These are phyloP conservation scores for Chaetomium tenue DNA, from an alignment of 495 filamentous ascomycete genomes.

Conservation along the genomic window DNA sequence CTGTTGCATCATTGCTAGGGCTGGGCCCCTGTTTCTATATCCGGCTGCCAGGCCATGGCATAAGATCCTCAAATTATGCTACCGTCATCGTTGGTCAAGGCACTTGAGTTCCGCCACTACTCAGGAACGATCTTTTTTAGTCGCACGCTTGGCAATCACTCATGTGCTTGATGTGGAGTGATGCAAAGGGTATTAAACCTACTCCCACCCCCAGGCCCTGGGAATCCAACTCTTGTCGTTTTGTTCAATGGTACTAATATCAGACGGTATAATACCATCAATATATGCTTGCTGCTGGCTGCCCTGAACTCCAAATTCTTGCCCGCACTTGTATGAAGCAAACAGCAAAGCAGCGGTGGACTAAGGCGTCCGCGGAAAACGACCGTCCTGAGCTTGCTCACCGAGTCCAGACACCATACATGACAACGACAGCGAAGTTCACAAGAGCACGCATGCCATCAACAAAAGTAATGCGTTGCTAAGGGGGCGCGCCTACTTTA, in stretches of 20 bases:
- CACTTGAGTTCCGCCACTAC: constrained; percentile 43
- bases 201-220: constrained; percentile 35
- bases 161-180: constrained; percentile 46
- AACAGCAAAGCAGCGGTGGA: constrained; percentile 32
- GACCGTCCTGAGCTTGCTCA: constrained; percentile 1
- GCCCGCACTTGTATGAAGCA: constrained; percentile 37
- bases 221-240: constrained; percentile 23
- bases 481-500: constrained; percentile 30
- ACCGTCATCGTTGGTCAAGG: constrained; percentile 50
- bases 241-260: constrained; percentile 44
- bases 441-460: constrained; percentile 21
- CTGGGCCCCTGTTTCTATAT: constrained; percentile 51
- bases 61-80: constrained; percentile 59
- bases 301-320: constrained; percentile 31
- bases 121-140: constrained; percentile 49
- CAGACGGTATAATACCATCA: constrained; percentile 50
- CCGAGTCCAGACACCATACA: constrained; percentile 13
- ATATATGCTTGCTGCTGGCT: constrained; percentile 40
- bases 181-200: constrained; percentile 41
- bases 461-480: constrained; percentile 42
- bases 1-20: constrained; percentile 51
- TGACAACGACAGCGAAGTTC: constrained; percentile 15
- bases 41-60: constrained; percentile 53
- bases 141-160: constrained; percentile 47
- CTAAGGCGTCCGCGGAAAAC: not conserved